Evolutionary conservation across 805 yeast genomes (phyloP), one percentile per base, ranked within the genome.

Genomic region (Pichia ethanolica): DNA sequence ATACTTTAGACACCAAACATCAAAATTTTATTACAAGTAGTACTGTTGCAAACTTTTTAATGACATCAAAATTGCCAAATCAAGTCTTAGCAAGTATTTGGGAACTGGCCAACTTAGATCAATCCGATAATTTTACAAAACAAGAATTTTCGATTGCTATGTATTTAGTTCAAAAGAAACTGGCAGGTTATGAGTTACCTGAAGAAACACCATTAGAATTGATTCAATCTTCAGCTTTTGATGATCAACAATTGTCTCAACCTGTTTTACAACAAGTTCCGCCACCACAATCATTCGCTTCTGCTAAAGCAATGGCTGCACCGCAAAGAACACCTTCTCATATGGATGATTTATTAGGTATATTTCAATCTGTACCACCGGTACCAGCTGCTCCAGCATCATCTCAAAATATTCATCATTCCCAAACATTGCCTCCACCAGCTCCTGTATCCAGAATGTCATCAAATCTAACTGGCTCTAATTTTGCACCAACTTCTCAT

Each of bases 61-160:
- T 88, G 74, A 85, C 93, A 9, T 91, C 98, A 3, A 86, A 87
- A 53, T 77, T 93, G 52, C 77, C 82, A 46, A 96, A 90, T 60
- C 90, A 87, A 46, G 82, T 80, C 25, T 75, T 93, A 54, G 99
- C 98, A 1, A 70, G 80, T 27, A 82, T 91, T 40, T 93, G 99
- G 99, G 99, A 93, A 67, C 73, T 93, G 57, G 81, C 98, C 9
- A 97, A 93, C 64, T 76, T 89, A 53, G 85, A 87, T 56, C 89
- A 89, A 65, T 80, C 86, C 41, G 97, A 97, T 28, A 76, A 76
- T 39, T 89, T 93, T 61, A 75, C 87, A 44, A 80, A 77, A 59
- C 73, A 79, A 55, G 99, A 93, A 65, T 93, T 93, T 65, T 82
- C 95, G 3, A 83, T 93, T 61, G 97, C 98, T 14, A 84, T 93